Base-by-base conservation (phyloP, 2,329 filamentous ascomycete species). In the Penicillium capsulatum region DNA sequence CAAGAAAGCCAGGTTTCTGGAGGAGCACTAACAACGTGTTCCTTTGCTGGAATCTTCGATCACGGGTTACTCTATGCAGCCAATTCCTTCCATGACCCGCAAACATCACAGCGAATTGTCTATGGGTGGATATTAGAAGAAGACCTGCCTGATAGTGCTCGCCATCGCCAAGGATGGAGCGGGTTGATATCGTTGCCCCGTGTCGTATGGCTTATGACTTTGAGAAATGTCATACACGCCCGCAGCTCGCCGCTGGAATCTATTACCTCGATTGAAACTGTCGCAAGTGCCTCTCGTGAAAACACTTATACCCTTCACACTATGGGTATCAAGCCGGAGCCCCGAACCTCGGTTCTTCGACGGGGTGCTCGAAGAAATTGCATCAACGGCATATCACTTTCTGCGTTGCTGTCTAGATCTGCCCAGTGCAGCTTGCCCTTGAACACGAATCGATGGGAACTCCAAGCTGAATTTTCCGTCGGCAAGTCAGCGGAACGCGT, bases 101-200 rank as follows among this genome's bases (percentile, higher is more conserved):
- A 63, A 3, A 65, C 69, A 0, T 52, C 60, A 0, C 60, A 60
- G 28, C 61, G 66, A 8, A 60, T 76, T 3, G 60, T 71, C 1
- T 74, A 66, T 54, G 72, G 72, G 3, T 76, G 74, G 73, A 59
- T 77, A 24, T 68, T 65, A 1, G 73, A 77, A 47, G 73, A 77
- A 9, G 70, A 74, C 36, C 47, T 76, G 3, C 64, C 70, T 1
- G 60, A 73, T 39, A 46, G 57, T 2, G 47, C 67, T 10, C 66
- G 71, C 3, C 61, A 69, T 40, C 51, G 57, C 1, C 71, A 75
- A 47, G 70, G 69, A 8, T 76, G 73, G 71, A 75, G 68, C 14
- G 72, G 74, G 2, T 51, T 68, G 39, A 56, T 75, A 7, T 72
- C 72, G 1, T 44, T 75, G 4, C 72, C 72, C 1, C 58, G 72